Evolutionary conservation across 768 basidiomycete species (phyloP), one percentile per base, ranked within the genome.

Genomic region (Imleria badia): DNA sequence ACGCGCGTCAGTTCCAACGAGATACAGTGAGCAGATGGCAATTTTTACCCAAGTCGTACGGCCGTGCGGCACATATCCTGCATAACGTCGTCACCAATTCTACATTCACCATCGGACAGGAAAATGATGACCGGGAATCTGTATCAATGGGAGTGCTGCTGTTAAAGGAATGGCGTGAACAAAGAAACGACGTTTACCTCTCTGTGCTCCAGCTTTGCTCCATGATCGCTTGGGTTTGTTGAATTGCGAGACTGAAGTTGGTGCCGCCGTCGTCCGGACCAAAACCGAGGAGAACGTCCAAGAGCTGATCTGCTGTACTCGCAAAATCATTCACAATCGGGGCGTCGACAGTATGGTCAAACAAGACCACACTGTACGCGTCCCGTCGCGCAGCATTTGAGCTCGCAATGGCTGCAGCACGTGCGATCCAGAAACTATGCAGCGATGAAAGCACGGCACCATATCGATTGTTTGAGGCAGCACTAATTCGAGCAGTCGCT

Each of bases 371-470:
- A 8, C 79, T 83, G 55, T 86, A 86, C 1, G 84, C 73, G 53
- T 85, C 85, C 29, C 75, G 68, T 23, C 80, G 75, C 1, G 59
- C 64, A 14, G 63, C 63, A 43, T 68, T 67, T 5, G 62, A 51
- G 26, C 40, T 52, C 3, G 59, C 30, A 54, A 75, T 48, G 3
- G 77, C 76, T 15, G 73, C 67, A 11, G 75, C 71, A 5, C 84
- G 76, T 0, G 85, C 76, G 13, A 67, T 55, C 84, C 84, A 86
- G 63, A 86, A 86, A 17, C 72, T 69, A 50, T 82, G 63, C 10
- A 85, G 59, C 1, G 84, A 78, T 0, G 82, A 80, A 39, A 78
- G 80, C 1, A 84, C 85, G 1, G 84, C 82, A 0, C 84, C 84
- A 15, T 84, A 73, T 30, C 84, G 69, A 56, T 86, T 79, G 52